Evolutionary conservation across 2,329 filamentous ascomycete species (phyloP).

Genomic region (Setomelanomma holmii): DNA sequence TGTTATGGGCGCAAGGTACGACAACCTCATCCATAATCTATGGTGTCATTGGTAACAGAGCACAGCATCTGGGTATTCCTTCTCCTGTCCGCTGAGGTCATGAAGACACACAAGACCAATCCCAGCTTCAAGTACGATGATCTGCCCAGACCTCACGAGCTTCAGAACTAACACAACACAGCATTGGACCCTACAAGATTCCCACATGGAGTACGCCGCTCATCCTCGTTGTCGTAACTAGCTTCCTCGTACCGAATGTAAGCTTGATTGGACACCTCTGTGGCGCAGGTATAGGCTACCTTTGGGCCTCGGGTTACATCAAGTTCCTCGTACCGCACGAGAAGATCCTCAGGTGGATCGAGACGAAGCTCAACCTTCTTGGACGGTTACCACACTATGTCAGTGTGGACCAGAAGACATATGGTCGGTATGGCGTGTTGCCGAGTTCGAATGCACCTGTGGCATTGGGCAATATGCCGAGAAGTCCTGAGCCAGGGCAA

Average conservation of each 20-base stretch:
- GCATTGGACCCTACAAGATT: slow-evolving; percentile 70
- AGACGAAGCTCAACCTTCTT: slow-evolving; percentile 85
- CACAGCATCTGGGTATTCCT: slow-evolving; percentile 90
- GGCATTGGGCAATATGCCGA: slow-evolving; percentile 27
- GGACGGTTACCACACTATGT: slow-evolving; percentile 89
- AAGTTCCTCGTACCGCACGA: slow-evolving; percentile 91
- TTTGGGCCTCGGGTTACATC: slow-evolving; percentile 87
- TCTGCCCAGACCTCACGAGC: slow-evolving; percentile 26
- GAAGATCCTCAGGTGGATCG: slow-evolving; percentile 84
- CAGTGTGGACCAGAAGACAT: slow-evolving; percentile 94
- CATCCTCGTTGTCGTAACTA: slow-evolving; percentile 75
- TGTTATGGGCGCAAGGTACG: slow-evolving; percentile 83
- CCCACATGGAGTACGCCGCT: slow-evolving; percentile 93
- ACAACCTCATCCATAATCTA: neutral
- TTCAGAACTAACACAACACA: slow-evolving; percentile 31
- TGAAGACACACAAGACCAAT: slow-evolving; percentile 82
- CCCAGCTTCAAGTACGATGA: slow-evolving; percentile 73
- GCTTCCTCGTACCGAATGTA: slow-evolving; percentile 78
- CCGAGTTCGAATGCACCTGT: slow-evolving; percentile 54
- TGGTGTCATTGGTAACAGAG: neutral
- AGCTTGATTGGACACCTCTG: slow-evolving; percentile 88
- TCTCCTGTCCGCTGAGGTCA: slow-evolving; percentile 81
- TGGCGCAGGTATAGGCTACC: slow-evolving; percentile 82
- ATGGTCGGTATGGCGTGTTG: slow-evolving; percentile 88
- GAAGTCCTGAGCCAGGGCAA: slow-evolving; percentile 41